A percentile compares a stretch with the other conserved stretches of the same genome.
Conservation (phyloP, 2,329 filamentous ascomycete genomes). For the Malbranchea zuffiana region DNA sequence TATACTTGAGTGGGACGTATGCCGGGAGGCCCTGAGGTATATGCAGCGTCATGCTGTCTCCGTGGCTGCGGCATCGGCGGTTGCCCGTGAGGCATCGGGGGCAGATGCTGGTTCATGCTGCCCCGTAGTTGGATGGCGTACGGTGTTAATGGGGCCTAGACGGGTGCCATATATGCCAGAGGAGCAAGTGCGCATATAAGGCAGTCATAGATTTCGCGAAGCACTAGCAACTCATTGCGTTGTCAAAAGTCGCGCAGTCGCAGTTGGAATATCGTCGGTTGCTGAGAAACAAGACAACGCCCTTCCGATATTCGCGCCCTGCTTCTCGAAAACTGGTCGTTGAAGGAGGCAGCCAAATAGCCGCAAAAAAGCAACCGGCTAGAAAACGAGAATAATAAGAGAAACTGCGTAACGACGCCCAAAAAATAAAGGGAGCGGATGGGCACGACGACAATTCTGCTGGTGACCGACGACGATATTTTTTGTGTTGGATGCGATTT, state of each 20-base stretch:
- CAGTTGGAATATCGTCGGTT: too few relatives aligned
- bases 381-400: too few relatives aligned
- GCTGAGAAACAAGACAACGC: too few relatives aligned
- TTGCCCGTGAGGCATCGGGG: slow-evolving; percentile 38
- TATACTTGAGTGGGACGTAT: slow-evolving; percentile 50
- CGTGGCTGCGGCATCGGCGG: slow-evolving; percentile 41
- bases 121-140: slow-evolving; percentile 17
- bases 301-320: too few relatives aligned
- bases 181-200: neutral
- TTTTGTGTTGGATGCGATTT: slow-evolving; percentile 8
- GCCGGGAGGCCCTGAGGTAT: slow-evolving; percentile 36
- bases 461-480: neutral
- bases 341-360: too few relatives aligned
- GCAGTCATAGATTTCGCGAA: neutral
- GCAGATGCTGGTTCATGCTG: slow-evolving; percentile 38
- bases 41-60: slow-evolving; percentile 37
- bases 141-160: slow-evolving; percentile 1
- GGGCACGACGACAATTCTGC: neutral
- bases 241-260: too few relatives aligned
- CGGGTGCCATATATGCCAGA: slow-evolving; percentile 8
- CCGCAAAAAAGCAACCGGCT: too few relatives aligned
- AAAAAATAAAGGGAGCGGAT: too few relatives aligned
- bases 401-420: too few relatives aligned
- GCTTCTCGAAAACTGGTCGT: too few relatives aligned
- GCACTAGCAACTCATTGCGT: slow-evolving; percentile 5